Evolutionary conservation across 2,329 filamentous ascomycete genomes (phyloP), one percentile per base, ranked within the genome.

Genomic region (Penicillium oxalicum): DNA sequence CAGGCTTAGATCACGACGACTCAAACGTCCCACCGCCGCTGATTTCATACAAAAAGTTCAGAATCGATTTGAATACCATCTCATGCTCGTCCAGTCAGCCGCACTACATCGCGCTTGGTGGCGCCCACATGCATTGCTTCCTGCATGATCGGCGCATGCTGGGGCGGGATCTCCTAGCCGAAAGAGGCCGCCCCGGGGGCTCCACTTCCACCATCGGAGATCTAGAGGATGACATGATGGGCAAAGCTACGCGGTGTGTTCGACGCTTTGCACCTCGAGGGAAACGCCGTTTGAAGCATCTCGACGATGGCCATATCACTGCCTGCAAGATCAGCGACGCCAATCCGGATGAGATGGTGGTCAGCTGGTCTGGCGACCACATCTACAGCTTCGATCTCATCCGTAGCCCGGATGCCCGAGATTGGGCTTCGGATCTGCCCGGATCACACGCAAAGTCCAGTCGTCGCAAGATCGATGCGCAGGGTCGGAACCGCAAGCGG

Each of bases 291-390:
- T 71, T 70, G 48, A 64, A 55, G 27, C 48, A 58, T n/a, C 58
- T 62, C 12, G 79, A 83, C 46, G 77, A 77, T 51, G 79, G 81
- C 4, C 82, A 86, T 57, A 86, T 86, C 58, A 86, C 83, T 2
- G 82, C 83, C 12, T 84, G 82, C 66, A 86, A 85, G 66, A 86
- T 86, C 59, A 84, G 81, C 55, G 81, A 86, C 66, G 80, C 80
- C 7, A 77, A 83, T 51, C 83, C 83, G 0, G 82, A 86, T 53
- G 82, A 86, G 58, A 77, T 86, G 59, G 67, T 86, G 11, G 83
- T 80, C 24, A 85, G 82, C 57, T 86, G 83, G 83, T 84, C 81
- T 18, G 81, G 80, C 24, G 81, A 84, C 52, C 75, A 81, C 53
- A 82, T 86, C 44, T 83, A 83, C 66, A 79, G 78, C 56, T 86